phyloP scores from a whole-genome alignment of 495 filamentous ascomycete genomes.

The Penicillium cinerascens region DNA sequence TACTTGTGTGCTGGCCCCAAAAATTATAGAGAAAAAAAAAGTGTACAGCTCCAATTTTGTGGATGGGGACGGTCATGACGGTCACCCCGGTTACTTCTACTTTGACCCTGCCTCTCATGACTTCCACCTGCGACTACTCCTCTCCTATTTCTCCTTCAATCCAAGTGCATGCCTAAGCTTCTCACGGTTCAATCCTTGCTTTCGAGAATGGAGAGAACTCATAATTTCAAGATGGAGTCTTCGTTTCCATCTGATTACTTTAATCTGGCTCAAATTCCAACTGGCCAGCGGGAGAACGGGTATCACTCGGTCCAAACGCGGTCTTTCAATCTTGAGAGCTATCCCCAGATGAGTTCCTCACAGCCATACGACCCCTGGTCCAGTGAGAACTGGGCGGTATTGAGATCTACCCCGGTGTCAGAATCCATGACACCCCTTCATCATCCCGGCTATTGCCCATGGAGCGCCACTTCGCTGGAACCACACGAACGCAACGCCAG shows the following conservation, averaged over 20 bases:
- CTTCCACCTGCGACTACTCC: background rate
- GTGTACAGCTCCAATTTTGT: constrained; percentile 22
- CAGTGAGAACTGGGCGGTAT: constrained; percentile 24
- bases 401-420: constrained; percentile 19
- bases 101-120: constrained; percentile 2
- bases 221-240: constrained; percentile 20
- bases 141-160: constrained; percentile 1
- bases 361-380: constrained; percentile 17
- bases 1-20: constrained; percentile 11
- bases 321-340: constrained; percentile 11
- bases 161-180: constrained; percentile 12
- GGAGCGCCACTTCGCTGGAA: background rate
- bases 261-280: constrained; percentile 23
- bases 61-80: constrained; percentile 6
- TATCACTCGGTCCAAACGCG: constrained; percentile 21
- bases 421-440: constrained; percentile 20
- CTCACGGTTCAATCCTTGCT: background rate
- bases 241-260: constrained; percentile 16
- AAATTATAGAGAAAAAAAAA: constrained; percentile 1
- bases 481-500: constrained; percentile 12
- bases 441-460: constrained; percentile 11
- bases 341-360: constrained; percentile 12
- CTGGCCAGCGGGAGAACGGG: constrained; percentile 23
- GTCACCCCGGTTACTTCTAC: constrained; percentile 17
- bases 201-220: background rate